Conservation (phyloP, 2,329 filamentous ascomycete species). For the Lachnellula suecica region DNA sequence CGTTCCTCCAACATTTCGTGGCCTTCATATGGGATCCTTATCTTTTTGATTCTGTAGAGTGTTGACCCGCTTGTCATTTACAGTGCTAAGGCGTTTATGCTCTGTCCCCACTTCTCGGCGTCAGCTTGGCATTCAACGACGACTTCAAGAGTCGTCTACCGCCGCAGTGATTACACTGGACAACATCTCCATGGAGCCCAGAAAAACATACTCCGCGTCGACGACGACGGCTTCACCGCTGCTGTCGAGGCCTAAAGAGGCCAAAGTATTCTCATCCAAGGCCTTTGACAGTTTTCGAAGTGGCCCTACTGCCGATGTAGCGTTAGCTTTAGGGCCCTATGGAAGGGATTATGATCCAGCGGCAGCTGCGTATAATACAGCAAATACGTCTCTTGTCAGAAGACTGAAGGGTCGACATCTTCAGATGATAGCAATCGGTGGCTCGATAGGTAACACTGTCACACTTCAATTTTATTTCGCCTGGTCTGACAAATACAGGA, state of each 20-base stretch:
- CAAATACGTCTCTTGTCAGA: constrained; percentile 71
- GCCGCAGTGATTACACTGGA: constrained; percentile 1
- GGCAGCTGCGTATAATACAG: constrained; percentile 59
- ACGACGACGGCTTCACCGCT: constrained; percentile 27
- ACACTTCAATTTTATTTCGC: constrained; percentile 6
- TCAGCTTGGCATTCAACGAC: neutral
- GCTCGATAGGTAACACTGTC: constrained; percentile 68
- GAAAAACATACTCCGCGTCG: constrained; percentile 24
- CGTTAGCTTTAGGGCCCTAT: constrained; percentile 21
- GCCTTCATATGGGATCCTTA: neutral
- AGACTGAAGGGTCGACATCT: constrained; percentile 81
- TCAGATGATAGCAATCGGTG: constrained; percentile 97
- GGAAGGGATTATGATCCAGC: constrained; percentile 62
- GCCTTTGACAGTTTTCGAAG: constrained; percentile 29
- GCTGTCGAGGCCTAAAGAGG: constrained; percentile 20
- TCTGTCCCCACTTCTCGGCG: neutral
- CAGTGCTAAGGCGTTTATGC: too few relatives aligned
- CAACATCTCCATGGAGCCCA: constrained; percentile 5
- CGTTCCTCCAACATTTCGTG: neutral
- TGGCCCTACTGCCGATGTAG: constrained; percentile 17
- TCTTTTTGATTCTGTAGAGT: neutral
- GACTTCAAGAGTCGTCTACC: neutral
- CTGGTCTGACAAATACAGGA: constrained; percentile 46
- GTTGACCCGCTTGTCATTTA: neutral
- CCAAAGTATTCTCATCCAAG: constrained; percentile 17